phyloP scores from a whole-genome alignment of 345 rosid genomes.

The Hevea brasiliensis region DNA sequence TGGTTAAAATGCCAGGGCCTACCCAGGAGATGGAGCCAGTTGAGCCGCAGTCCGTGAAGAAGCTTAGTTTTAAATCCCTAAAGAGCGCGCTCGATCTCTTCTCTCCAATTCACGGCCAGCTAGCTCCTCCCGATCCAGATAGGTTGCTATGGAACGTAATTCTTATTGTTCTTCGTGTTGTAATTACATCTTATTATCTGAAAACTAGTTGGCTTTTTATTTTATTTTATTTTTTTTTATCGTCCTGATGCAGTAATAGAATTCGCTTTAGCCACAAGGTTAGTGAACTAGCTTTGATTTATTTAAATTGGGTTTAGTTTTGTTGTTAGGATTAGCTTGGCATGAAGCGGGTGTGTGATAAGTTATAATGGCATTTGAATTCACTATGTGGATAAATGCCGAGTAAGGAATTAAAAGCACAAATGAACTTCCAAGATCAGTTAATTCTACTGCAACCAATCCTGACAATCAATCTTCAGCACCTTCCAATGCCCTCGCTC shows the following conservation, averaged over 20 bases:
- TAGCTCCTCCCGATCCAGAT: constrained; percentile 73
- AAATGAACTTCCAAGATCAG: constrained; percentile 45
- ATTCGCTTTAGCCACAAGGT: constrained; percentile 92
- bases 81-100: constrained; percentile 90
- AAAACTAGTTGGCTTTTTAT: neutral
- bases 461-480: constrained; percentile 37
- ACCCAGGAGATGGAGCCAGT: constrained; percentile 74
- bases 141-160: constrained; percentile 44
- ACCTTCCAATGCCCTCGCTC: constrained; percentile 62
- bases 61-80: constrained; percentile 78
- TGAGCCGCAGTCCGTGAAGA: constrained; percentile 87
- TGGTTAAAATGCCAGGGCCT: constrained; percentile 13
- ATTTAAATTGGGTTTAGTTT: neutral
- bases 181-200: neutral
- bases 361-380: neutral
- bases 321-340: neutral
- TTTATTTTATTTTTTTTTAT: too few relatives aligned
- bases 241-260: constrained; percentile 54
- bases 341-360: neutral
- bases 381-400: constrained; percentile 48
- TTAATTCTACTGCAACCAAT: constrained; percentile 24
- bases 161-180: neutral
- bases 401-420: constrained; percentile 56
- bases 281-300: constrained; percentile 20
- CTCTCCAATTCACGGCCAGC: constrained; percentile 68